phyloP scores from a whole-genome alignment of 129 eudicot species.

The Tagetes erecta region DNA sequence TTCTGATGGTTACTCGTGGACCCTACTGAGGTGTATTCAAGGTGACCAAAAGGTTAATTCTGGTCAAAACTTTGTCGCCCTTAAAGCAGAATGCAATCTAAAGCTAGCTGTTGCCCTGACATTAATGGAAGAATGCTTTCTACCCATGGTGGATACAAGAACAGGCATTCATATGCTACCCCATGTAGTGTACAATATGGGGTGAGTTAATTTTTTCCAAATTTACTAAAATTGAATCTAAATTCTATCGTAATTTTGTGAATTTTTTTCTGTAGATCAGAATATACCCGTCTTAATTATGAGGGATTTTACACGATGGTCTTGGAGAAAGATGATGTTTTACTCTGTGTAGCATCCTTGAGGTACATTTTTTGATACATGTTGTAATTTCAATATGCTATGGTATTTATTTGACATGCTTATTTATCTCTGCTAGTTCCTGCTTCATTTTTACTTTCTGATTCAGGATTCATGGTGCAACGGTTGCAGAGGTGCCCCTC shows the following conservation, averaged over 20 bases:
- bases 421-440: too few species aligned
- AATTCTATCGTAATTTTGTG: background rate
- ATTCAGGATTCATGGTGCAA: conserved; percentile 85
- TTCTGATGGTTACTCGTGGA: conserved; percentile 77
- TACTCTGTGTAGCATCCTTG: conserved; percentile 77
- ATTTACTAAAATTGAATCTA: background rate
- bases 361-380: conserved; percentile 40
- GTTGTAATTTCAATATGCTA: conserved; percentile 8
- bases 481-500: conserved; percentile 93
- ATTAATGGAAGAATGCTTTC: conserved; percentile 98
- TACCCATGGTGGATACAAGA: conserved; percentile 91
- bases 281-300: conserved; percentile 73
- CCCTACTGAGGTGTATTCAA: conserved; percentile 78
- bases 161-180: conserved; percentile 98
- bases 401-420: background rate
- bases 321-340: conserved; percentile 86
- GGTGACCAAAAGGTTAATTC: conserved; percentile 74
- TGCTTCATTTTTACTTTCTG: background rate
- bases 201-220: conserved; percentile 44
- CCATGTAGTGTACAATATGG: conserved; percentile 87
- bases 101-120: conserved; percentile 93
- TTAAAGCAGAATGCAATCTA: conserved; percentile 90
- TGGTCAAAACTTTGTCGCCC: conserved; percentile 54
- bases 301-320: conserved; percentile 75
- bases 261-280: conserved; percentile 59